Evolutionary conservation across 257 asterid genomes (phyloP).

Genomic region (Solanum ossicruentum): DNA sequence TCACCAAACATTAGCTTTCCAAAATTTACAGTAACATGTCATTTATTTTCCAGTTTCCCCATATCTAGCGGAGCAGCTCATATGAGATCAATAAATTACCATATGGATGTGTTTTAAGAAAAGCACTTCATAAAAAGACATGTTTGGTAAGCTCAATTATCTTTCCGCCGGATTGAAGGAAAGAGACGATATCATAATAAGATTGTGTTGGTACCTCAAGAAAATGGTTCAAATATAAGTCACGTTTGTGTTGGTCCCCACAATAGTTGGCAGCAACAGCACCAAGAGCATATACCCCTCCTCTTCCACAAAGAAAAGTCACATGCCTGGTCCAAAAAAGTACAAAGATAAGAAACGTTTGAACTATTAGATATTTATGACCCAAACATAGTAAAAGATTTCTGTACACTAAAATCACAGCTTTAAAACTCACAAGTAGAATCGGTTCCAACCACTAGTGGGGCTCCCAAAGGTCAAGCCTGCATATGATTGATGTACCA

Average conservation of each 20-base stretch:
- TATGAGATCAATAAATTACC: neutral
- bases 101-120: neutral
- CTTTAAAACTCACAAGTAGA: neutral
- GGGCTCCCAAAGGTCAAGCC: neutral
- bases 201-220: constrained; percentile 28
- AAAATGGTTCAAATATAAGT: constrained; percentile 32
- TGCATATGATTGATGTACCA: neutral
- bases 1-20: neutral
- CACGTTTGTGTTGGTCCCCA: constrained; percentile 36
- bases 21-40: neutral
- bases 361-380: neutral
- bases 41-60: neutral
- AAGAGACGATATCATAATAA: neutral
- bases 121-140: neutral
- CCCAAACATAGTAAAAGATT: neutral
- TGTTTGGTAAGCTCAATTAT: neutral
- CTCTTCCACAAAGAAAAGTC: constrained; percentile 64
- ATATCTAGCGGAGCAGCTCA: neutral
- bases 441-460: neutral
- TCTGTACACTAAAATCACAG: neutral
- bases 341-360: neutral
- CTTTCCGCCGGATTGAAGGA: neutral
- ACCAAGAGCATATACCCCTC: constrained; percentile 60
- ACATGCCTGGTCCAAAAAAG: constrained; percentile 25
- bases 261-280: constrained; percentile 38